Percentiles rank a stretch among this genome's conserved stretches.
These are phyloP conservation scores for Podaxis sp. DNA, from an alignment of 768 basidiomycete genomes.

Conservation along the genomic window DNA sequence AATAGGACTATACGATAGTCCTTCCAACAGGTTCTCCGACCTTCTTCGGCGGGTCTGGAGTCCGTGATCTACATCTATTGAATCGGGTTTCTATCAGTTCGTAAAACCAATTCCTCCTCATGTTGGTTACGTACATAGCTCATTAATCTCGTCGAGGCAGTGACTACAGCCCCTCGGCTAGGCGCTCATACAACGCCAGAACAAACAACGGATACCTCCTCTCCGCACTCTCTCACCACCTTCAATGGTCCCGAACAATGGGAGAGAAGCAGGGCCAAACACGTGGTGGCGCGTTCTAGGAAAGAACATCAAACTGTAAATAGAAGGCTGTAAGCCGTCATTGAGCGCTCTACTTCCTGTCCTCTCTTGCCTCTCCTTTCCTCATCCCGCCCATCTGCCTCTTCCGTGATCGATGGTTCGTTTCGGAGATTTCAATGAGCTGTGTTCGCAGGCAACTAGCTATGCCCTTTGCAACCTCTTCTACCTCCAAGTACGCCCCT, in stretches of 20 bases:
- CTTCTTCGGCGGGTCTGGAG: not conserved
- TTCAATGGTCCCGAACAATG: not conserved
- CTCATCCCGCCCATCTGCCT: not conserved
- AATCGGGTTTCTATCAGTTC: not conserved
- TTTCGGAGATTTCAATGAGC: conserved; percentile 62
- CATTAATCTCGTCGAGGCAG: conserved; percentile 2
- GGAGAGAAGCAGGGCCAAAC: conserved; percentile 8
- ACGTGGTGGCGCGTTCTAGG: conserved; percentile 5
- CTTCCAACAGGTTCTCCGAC: not conserved
- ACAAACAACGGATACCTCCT: not conserved
- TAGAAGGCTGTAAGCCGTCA: not conserved
- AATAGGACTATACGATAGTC: not conserved
- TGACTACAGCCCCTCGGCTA: not conserved
- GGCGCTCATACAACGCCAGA: not conserved
- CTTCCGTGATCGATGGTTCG: conserved; percentile 35
- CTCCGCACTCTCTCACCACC: no score
- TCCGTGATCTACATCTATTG: not conserved
- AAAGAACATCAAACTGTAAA: conserved; percentile 1
- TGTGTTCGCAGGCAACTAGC: conserved; percentile 62
- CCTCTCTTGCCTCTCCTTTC: conserved; percentile 1
- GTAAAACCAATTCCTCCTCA: not conserved
- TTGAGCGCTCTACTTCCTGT: not conserved
- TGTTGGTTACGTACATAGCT: not conserved
- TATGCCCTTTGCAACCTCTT: conserved; percentile 89
- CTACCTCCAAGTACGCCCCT: conserved; percentile 64